A percentile compares a stretch with the other conserved stretches of the same genome.
These are phyloP conservation scores for Solanum lignicaule DNA, from an alignment of 257 asterid genomes.

Conservation along the genomic window DNA sequence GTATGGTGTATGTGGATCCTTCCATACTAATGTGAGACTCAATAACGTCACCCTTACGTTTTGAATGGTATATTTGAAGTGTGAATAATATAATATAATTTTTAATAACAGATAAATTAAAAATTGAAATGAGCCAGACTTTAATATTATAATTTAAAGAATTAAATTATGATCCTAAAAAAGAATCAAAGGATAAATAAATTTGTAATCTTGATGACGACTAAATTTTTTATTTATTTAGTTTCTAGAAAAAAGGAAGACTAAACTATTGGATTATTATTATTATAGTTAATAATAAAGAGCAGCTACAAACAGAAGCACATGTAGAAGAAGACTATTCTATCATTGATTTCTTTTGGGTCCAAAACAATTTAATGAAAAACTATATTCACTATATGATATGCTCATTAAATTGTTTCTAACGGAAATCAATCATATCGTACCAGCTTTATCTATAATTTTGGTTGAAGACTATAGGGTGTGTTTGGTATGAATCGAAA, in stretches of 20 bases:
- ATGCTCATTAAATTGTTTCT: neutral
- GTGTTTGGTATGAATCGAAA: neutral
- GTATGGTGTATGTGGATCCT: neutral
- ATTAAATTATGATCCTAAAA: neutral
- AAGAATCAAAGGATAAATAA: neutral
- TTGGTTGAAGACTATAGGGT: neutral
- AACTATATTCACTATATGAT: neutral
- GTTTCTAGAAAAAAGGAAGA: neutral
- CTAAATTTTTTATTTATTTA: neutral
- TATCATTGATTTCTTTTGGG: slow-evolving; percentile 1
- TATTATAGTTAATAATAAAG: neutral
- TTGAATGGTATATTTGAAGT: neutral
- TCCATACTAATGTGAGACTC: neutral
- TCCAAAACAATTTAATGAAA: neutral
- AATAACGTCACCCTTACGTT: neutral
- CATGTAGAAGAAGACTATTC: neutral
- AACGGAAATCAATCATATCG: neutral
- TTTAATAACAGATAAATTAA: neutral
- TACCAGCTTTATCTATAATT: neutral
- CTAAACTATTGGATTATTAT: neutral
- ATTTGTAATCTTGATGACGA: neutral
- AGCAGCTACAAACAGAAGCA: neutral
- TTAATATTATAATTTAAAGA: neutral
- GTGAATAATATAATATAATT: neutral
- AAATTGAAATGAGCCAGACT: neutral